A percentile compares a stretch with the other conserved stretches of the same genome.
phyloP scores from a whole-genome alignment of 352 stramenopile species.

The Elongisporangium anandrum region DNA sequence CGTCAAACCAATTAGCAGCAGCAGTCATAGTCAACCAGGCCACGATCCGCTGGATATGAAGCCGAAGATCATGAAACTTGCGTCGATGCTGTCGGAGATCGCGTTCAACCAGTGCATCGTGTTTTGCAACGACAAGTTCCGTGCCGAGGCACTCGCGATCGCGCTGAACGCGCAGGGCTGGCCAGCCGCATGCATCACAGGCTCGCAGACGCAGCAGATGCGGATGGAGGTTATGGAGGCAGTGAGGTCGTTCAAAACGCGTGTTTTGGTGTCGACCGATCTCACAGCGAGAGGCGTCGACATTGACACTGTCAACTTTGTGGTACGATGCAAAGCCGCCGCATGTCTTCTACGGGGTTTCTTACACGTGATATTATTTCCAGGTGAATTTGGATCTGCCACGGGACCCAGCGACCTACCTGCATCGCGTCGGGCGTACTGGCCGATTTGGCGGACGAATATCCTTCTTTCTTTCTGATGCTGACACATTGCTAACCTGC shows the following conservation, averaged over 20 bases:
- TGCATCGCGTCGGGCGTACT: conserved; percentile 71
- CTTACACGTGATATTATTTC: not conserved
- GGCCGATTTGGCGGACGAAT: conserved; percentile 74
- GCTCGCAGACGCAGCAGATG: conserved; percentile 53
- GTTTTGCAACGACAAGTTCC: conserved; percentile 84
- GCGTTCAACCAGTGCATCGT: conserved; percentile 78
- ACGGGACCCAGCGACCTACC: conserved; percentile 67
- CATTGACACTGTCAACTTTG: conserved; percentile 74
- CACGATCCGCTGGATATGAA: conserved; percentile 35
- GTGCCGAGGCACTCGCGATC: conserved; percentile 53
- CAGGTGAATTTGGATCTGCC: conserved; percentile 72
- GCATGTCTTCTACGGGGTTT: not conserved
- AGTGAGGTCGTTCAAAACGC: conserved; percentile 44
- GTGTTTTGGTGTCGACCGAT: conserved; percentile 75
- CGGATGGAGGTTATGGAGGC: conserved; percentile 57
- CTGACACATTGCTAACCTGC: not conserved
- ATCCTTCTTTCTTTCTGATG: conserved; percentile 21
- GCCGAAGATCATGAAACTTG: conserved; percentile 51
- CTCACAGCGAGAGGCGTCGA: conserved; percentile 75
- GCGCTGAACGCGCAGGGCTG: conserved; percentile 48
- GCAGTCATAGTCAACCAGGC: conserved; percentile 1
- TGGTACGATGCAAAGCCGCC: conserved; percentile 18
- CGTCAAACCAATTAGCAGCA: conserved; percentile 12
- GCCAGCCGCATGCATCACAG: conserved; percentile 62
- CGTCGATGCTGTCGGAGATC: conserved; percentile 53